Evolutionary conservation across 345 rosid genomes (phyloP), one percentile per base, ranked within the genome.

Genomic region (Aegle marmelos): DNA sequence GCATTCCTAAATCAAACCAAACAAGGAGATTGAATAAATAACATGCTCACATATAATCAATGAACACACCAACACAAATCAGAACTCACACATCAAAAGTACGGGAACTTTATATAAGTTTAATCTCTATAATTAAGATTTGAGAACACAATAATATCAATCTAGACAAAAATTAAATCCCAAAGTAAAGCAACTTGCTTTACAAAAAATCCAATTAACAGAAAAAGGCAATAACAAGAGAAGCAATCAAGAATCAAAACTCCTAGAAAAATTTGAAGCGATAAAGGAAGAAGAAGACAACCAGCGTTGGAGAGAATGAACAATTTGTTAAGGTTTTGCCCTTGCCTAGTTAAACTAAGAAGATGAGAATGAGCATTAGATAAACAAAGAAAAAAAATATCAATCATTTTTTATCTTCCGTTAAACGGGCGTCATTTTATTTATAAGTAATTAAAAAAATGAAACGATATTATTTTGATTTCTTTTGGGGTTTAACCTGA

Each of bases 51-150:
- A 39, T 54, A 54, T 24, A 33, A 45, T 58, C 34, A 16, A 64
- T 41, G 25, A 62, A 41, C 25, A 45, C 30, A 62, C 69, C 8
- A 17, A 28, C 60, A 45, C 50, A n/a, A 27, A 13, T 6, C 25
- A 22, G 62, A 67, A 24, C 5, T 8, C 33, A 75, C 31, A 68
- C n/a, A 58, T 9, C 41, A 31, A 36, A 64, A 69, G 66, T 21
- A 78, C 14, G n/a, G 28, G 62, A 70, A 68, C 68, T 74, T 61
- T 69, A 31, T 48, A 77, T 7, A 19, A 39, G 30, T 66, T 82
- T 60, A 60, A 21, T 21, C 36, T 78, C 45, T 24, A 64, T 2
- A 67, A 21, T 41, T 22, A 14, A 33, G 68, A 31, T 41, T 31
- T 33, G 54, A 37, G 30, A 62, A 41, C 71, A 66, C 30, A 37